A percentile compares a stretch with the other conserved stretches of the same genome.
Conservation (phyloP, 345 rosid genomes). For the Brassica rapa region DNA sequence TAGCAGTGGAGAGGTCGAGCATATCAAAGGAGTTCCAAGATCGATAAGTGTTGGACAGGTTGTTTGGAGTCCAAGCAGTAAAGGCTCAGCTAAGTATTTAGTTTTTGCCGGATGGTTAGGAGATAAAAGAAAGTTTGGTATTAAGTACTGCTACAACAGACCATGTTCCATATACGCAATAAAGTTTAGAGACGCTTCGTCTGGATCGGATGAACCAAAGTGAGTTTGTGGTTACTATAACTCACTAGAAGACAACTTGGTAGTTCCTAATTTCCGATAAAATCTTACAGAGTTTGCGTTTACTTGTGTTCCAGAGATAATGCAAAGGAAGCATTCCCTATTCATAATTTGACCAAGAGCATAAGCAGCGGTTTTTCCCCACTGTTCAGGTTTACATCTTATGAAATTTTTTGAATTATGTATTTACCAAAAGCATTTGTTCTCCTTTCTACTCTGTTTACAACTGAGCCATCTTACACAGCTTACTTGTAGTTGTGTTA, state of each 20-base stretch:
- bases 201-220: conserved; percentile 52
- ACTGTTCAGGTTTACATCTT: conserved; percentile 63
- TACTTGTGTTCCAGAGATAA: conserved; percentile 49
- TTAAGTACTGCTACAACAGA: conserved; percentile 85
- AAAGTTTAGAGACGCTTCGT: conserved; percentile 41
- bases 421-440: not conserved
- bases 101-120: conserved; percentile 91
- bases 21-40: not conserved
- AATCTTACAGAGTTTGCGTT: not conserved
- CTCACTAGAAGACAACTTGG: conserved; percentile 3
- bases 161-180: conserved; percentile 73
- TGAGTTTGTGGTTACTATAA: conserved; percentile 35
- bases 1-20: not conserved
- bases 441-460: too few relatives aligned
- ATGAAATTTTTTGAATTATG: not conserved
- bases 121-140: conserved; percentile 79
- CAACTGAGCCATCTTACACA: not conserved
- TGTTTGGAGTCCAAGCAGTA: conserved; percentile 41
- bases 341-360: conserved; percentile 62
- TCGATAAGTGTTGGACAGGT: not conserved
- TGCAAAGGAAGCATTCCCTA: conserved; percentile 46
- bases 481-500: not conserved
- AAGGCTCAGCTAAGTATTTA: conserved; percentile 52
- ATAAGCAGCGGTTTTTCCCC: conserved; percentile 78
- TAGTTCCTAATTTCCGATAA: not conserved